These are phyloP conservation scores for Colletotrichum salicis DNA, from an alignment of 2,329 filamentous ascomycete genomes.

Conservation along the genomic window DNA sequence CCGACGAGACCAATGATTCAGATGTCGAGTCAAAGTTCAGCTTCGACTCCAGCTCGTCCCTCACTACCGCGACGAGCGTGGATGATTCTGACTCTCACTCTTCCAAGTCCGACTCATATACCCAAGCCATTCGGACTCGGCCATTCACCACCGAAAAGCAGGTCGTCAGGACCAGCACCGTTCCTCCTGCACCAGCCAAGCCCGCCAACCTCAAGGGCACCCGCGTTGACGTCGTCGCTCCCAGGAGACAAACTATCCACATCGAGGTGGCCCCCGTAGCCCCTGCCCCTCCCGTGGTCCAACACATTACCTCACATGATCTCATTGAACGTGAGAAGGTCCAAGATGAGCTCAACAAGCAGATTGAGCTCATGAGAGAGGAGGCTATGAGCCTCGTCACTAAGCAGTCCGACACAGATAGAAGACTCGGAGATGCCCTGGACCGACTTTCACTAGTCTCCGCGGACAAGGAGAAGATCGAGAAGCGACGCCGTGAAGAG, in stretches of 20 bases:
- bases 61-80: conserved; percentile 36
- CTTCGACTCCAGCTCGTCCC: conserved; percentile 28
- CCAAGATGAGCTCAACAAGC: conserved; percentile 25
- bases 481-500: conserved; percentile 24
- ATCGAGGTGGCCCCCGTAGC: conserved; percentile 20
- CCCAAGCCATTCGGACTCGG: conserved; percentile 10
- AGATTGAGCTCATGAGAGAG: conserved; percentile 34
- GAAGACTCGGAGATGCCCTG: conserved; percentile 29
- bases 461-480: conserved; percentile 26
- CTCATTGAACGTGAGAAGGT: conserved; percentile 29
- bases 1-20: conserved; percentile 34
- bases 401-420: conserved; percentile 28
- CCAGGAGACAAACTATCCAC: conserved; percentile 8
- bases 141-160: conserved; percentile 22
- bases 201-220: conserved; percentile 30
- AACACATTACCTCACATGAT: conserved; percentile 21
- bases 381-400: conserved; percentile 28
- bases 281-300: conserved; percentile 24
- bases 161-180: conserved; percentile 6
- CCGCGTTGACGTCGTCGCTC: conserved; percentile 27
- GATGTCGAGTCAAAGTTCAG: conserved; percentile 35
- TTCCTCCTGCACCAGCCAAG: conserved; percentile 23
- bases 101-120: conserved; percentile 18
- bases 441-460: conserved; percentile 24
- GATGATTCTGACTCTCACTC: conserved; percentile 18